Percentiles rank a stretch among this genome's conserved stretches.
These are phyloP conservation scores for Gynostemma pentaphyllum DNA, from an alignment of 306 rosid genomes.

Conservation along the genomic window DNA sequence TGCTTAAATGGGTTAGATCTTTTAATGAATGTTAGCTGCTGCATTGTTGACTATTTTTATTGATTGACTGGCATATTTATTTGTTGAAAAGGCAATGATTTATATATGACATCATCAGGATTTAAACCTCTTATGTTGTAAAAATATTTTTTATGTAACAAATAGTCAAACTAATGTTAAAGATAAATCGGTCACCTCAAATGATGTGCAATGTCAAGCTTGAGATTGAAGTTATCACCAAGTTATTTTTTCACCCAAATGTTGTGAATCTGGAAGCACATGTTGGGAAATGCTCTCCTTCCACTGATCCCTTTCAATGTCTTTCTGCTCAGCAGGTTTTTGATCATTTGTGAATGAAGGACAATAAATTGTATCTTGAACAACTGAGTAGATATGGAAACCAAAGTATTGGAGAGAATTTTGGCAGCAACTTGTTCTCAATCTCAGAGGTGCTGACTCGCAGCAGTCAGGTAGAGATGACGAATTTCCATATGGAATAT, in stretches of 20 bases:
- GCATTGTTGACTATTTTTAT: neutral
- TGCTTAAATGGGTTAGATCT: neutral
- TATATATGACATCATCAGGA: no score
- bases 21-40: neutral
- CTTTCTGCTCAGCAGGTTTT: conserved; percentile 3
- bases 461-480: no score
- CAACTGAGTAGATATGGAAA: conserved; percentile 23
- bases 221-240: conserved; percentile 55
- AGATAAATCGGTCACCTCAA: conserved; percentile 42
- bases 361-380: conserved; percentile 23
- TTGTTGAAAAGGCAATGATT: no score
- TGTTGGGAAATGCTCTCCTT: no score
- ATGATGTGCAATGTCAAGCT: conserved; percentile 51
- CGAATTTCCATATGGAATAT: neutral
- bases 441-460: no score
- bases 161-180: no score
- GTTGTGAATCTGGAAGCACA: conserved; percentile 61
- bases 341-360: conserved; percentile 58
- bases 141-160: no score
- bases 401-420: no score
- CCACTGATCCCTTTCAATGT: neutral
- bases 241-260: conserved; percentile 50
- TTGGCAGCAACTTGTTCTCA: neutral
- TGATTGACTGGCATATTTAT: no score
- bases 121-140: no score